Base-by-base conservation (phyloP, 2,329 filamentous ascomycete species). In the Exophiala dermatitidis region DNA sequence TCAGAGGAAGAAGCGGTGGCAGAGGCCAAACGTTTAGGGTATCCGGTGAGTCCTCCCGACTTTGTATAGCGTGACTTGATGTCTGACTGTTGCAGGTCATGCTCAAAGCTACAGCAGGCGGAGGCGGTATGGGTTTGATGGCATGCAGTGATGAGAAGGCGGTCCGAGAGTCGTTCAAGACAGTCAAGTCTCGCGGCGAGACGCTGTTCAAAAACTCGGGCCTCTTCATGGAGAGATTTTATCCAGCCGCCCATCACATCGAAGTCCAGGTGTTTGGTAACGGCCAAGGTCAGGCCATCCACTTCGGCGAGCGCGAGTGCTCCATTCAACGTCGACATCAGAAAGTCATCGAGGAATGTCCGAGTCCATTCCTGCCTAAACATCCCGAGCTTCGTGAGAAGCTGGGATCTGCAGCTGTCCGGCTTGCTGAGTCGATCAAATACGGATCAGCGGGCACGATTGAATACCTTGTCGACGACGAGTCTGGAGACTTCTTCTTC, bases 211-310 rank as follows among this genome's bases (percentile, higher is more conserved):
- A 89, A 49, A 86, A 90, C 59, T 81, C 88, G 62, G 86, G 88
- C 4, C 85, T 95, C 73, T 81, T 94, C 56, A 85, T 95, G 28
- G 89, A 95, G 71, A 83, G 83, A 60, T 95, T 88, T 67, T 88
- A 90, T 64, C 79, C 85, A 12, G 81, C 83, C 0, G 87, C 86
- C 37, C 80, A 88, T 52, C 90, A 95, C 66, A 87, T 95, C 53
- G 90, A 95, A 69, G 87, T 95, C 3, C 90, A 95, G 67, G 81
- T 95, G 10, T 93, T 95, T 68, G 90, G 89, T 41, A 90, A 95
- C 65, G 82, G 82, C 48, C 77, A 83, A 62, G 89, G 88, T 1
- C 81, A 86, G 65, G 88, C 85, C 10, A 84, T 95, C 6, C 83
- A 86, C n/a, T 80, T 95, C 31, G 88, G 89, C 19, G 90, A 95